Base-by-base conservation (phyloP, 768 basidiomycete genomes). In the Boletellus ananas region DNA sequence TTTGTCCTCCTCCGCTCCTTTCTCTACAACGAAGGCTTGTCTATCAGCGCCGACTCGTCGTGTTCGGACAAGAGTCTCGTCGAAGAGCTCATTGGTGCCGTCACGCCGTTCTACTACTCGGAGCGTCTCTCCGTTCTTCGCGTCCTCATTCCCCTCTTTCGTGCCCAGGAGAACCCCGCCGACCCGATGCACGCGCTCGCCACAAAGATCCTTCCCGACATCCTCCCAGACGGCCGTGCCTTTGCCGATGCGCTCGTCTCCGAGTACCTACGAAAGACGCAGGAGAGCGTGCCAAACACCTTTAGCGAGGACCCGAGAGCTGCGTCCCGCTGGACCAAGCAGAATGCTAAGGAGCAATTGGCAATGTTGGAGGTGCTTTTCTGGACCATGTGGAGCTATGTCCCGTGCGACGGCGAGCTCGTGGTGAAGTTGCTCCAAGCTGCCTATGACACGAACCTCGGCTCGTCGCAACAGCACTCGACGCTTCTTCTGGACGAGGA, bases 311-410 rank as follows among this genome's bases (percentile, higher is more conserved):
- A 87, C 55, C 84, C 83, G 16, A 76, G 74, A 53, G 72, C 74
- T 16, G 83, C 81, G 10, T 76, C 82, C n/a, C 66, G 70, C 35
- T 87, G 84, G 80, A 85, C 79, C 34, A 88, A 86, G 70, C 85
- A 91, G 66, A 85, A 81, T 59, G 62, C 78, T 29, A 80, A 79
- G 59, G 85, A 94, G 60, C 94, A 95, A 64, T 71, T 92, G 36
- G 82, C 84, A 11, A 63, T 93, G 37, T 71, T 96, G 43, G 91
- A 96, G 57, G 80, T 94, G 31, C 74, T 96, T 39, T 97, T 96
- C 68, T 90, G 90, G 81, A 78, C 83, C 5, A 85, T 93, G 79
- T 94, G 87, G 83, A 82, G 79, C 12, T 84, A 81, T 50, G 79
- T 80, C 11, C 68, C 84, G 0, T 85, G 88, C 58, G 77, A 74